These are phyloP conservation scores for Apiospora phragmitis DNA, from an alignment of 2,329 filamentous ascomycete species.

Conservation along the genomic window DNA sequence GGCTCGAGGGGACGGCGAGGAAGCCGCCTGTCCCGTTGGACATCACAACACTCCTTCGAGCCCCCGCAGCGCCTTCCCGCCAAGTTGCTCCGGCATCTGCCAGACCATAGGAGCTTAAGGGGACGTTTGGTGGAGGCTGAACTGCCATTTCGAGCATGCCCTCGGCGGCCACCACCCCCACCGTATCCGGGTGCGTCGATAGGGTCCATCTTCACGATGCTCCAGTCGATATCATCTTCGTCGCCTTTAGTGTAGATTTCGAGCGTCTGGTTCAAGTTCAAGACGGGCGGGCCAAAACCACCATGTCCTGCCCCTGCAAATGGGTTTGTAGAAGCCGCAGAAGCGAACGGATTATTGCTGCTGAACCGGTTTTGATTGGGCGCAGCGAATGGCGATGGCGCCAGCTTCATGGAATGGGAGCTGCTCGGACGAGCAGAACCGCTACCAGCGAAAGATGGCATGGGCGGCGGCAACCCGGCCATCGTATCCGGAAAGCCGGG, in stretches of 20 bases:
- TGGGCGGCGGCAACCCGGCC: conserved; percentile 67
- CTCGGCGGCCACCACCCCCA: conserved; percentile 19
- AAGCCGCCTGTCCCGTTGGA: conserved; percentile 54
- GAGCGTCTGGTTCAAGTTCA: conserved; percentile 50
- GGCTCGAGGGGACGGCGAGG: conserved; percentile 46
- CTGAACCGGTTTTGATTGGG: conserved; percentile 47
- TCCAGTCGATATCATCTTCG: conserved; percentile 56
- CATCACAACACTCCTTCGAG: conserved; percentile 55
- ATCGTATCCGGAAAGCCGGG: conserved; percentile 79
- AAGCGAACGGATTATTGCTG: conserved; percentile 61
- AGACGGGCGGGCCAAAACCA: conserved; percentile 30
- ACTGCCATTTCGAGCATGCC: conserved; percentile 31
- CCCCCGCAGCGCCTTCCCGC: conserved; percentile 46
- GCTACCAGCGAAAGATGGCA: conserved; percentile 41
- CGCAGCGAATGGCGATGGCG: conserved; percentile 14
- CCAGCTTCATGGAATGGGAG: conserved; percentile 31
- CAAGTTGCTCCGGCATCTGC: conserved; percentile 52
- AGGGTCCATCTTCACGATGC: conserved; percentile 51
- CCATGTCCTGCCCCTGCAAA: conserved; percentile 30
- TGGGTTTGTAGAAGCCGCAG: conserved; percentile 25
- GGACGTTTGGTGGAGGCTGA: conserved; percentile 38
- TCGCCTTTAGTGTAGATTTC: conserved; percentile 63
- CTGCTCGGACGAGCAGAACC: conserved; percentile 34
- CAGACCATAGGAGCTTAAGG: conserved; percentile 58
- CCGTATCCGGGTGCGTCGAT: conserved; percentile 23